Conservation (phyloP, 345 rosid genomes). For the Abelmoschus esculentus region DNA sequence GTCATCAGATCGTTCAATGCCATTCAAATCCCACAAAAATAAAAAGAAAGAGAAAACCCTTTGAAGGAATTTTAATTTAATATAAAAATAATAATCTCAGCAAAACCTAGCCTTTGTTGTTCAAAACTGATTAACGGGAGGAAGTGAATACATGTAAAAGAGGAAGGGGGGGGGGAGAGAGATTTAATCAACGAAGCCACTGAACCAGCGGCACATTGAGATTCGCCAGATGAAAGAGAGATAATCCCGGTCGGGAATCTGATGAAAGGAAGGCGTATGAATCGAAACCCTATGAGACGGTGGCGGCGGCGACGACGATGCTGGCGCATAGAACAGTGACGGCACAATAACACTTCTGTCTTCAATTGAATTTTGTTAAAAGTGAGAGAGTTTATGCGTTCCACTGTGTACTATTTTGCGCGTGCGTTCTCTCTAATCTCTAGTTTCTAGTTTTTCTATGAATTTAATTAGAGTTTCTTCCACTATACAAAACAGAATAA, state of each 20-base stretch:
- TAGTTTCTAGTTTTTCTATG: too few relatives aligned
- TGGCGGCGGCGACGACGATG: background rate
- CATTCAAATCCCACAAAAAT: slow-evolving; percentile 54
- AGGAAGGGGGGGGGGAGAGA: background rate
- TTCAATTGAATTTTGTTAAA: background rate
- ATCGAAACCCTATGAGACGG: background rate
- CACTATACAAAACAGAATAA: too few relatives aligned
- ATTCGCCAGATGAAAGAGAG: background rate
- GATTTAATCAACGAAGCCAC: background rate
- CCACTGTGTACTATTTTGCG: background rate
- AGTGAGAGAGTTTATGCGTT: background rate
- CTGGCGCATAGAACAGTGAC: background rate
- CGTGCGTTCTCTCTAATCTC: background rate
- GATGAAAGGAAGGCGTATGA: background rate
- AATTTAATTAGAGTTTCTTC: too few relatives aligned
- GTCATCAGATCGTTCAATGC: slow-evolving; percentile 97
- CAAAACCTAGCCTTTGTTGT: background rate
- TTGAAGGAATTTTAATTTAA: background rate
- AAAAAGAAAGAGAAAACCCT: slow-evolving; percentile 15
- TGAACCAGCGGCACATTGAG: background rate
- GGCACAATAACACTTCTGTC: background rate
- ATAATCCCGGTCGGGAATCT: background rate
- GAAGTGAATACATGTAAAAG: background rate
- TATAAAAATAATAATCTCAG: background rate
- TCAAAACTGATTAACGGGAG: background rate